Percentiles rank a stretch among this genome's conserved stretches.
Evolutionary conservation across 192 early-diverging fungal species (phyloP).

Genomic region (Coemansia sp.): DNA sequence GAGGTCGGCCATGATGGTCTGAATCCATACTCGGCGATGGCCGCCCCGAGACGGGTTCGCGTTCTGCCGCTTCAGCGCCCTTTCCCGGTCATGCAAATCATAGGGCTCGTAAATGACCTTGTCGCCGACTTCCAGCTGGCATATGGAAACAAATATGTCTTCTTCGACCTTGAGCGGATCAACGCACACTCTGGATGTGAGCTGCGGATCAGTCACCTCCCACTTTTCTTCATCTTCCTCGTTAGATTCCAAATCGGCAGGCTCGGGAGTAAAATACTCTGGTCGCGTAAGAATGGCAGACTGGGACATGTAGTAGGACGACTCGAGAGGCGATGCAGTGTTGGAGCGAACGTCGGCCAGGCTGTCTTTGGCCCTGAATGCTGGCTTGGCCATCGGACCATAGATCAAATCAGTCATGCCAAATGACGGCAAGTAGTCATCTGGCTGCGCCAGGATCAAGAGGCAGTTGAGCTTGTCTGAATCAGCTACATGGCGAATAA

Average conservation of each 20-base stretch:
- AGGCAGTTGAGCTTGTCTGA: slow-evolving; percentile 49
- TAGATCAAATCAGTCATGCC: slow-evolving; percentile 43
- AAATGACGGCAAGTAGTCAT: slow-evolving; percentile 39
- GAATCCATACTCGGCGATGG: slow-evolving; percentile 41
- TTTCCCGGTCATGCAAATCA: slow-evolving; percentile 30
- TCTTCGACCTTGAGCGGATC: slow-evolving; percentile 40
- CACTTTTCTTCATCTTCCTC: slow-evolving; percentile 23
- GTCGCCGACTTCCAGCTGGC: slow-evolving; percentile 21
- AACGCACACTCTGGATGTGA: slow-evolving; percentile 35
- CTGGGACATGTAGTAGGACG: slow-evolving; percentile 36
- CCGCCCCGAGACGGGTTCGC: slow-evolving; percentile 15
- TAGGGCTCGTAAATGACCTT: slow-evolving; percentile 33
- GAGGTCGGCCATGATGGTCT: slow-evolving; percentile 30
- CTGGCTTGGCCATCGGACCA: slow-evolving; percentile 15
- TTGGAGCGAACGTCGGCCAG: slow-evolving; percentile 8
- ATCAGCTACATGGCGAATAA: slow-evolving; percentile 42
- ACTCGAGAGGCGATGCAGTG: slow-evolving; percentile 23
- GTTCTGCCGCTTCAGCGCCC: slow-evolving; percentile 12
- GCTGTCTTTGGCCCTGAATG: slow-evolving; percentile 7
- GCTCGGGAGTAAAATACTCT: slow-evolving; percentile 35
- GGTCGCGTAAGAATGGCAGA: slow-evolving; percentile 37
- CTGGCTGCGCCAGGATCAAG: slow-evolving; percentile 31
- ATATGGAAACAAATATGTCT: slow-evolving; percentile 37
- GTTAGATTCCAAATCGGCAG: slow-evolving; percentile 13
- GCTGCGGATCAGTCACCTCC: slow-evolving; percentile 31